These are phyloP conservation scores for Nothophoma quercina DNA, from an alignment of 2,329 filamentous ascomycete species.

Conservation along the genomic window DNA sequence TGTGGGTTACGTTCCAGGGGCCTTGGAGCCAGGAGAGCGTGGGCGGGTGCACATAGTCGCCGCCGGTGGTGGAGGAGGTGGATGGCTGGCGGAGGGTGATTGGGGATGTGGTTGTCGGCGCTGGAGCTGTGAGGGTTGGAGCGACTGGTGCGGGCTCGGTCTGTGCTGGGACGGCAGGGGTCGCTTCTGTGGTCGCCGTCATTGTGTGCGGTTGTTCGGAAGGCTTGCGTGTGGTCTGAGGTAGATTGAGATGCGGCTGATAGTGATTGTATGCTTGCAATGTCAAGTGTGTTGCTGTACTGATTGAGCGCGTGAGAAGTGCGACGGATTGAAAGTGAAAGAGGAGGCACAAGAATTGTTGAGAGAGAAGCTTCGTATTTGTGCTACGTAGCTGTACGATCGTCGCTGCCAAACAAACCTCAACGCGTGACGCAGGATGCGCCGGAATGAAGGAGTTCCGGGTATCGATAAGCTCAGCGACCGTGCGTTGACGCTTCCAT, in stretches of 20 bases:
- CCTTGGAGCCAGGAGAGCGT: constrained; percentile 49
- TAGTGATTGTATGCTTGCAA: no score
- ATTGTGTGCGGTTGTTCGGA: no score
- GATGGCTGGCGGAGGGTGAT: constrained; percentile 41
- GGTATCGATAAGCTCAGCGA: background rate
- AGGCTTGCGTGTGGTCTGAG: no score
- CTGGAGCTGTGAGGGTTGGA: constrained; percentile 14
- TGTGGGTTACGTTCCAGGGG: constrained; percentile 50
- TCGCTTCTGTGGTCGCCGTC: no score
- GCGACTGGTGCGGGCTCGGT: background rate
- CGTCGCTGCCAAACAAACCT: background rate
- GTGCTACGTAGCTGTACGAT: background rate
- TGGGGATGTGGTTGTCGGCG: background rate
- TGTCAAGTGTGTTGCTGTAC: no score
- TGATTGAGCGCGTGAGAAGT: background rate
- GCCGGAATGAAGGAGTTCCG: constrained; percentile 7
- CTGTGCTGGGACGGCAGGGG: no score
- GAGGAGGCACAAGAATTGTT: background rate
- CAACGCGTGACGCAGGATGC: constrained; percentile 8
- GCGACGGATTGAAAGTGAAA: background rate
- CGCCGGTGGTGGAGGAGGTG: constrained; percentile 22
- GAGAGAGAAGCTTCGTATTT: background rate
- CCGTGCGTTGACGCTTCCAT: no score
- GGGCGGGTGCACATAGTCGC: constrained; percentile 33
- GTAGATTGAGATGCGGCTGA: no score